These are phyloP conservation scores for Eutrema salsugineum DNA, from an alignment of 441 rosid species.

Conservation along the genomic window DNA sequence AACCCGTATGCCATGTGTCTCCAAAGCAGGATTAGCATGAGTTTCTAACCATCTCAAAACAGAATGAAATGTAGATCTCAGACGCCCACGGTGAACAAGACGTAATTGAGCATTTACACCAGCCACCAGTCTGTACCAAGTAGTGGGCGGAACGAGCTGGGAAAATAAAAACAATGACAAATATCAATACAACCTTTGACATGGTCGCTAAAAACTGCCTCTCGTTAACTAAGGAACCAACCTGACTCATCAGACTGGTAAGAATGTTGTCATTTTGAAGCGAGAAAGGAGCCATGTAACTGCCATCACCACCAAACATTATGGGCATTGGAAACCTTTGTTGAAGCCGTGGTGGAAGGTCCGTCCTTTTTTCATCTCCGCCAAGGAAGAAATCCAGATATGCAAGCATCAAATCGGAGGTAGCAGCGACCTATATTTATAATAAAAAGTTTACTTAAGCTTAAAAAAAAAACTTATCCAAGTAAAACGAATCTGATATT, in stretches of 20 bases:
- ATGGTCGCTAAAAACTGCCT: slow-evolving; percentile 22
- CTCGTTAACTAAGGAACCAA: slow-evolving; percentile 30
- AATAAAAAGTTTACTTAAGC: neutral
- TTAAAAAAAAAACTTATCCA: neutral
- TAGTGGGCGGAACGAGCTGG: slow-evolving; percentile 87
- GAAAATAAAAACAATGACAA: slow-evolving; percentile 16
- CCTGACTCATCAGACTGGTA: slow-evolving; percentile 96
- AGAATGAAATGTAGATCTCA: slow-evolving; percentile 65
- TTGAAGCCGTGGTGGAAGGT: slow-evolving; percentile 85
- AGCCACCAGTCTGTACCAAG: slow-evolving; percentile 94
- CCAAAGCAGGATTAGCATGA: slow-evolving; percentile 90
- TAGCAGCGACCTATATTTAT: slow-evolving; percentile 78
- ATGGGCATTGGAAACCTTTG: slow-evolving; percentile 88
- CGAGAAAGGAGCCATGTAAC: slow-evolving; percentile 96
- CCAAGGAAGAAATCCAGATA: slow-evolving; percentile 99
- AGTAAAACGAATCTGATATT: neutral
- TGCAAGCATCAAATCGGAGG: slow-evolving; percentile 94
- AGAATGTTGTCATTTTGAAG: slow-evolving; percentile 94
- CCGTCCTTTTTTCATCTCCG: slow-evolving; percentile 97
- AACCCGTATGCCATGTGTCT: slow-evolving; percentile 58
- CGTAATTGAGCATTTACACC: slow-evolving; percentile 98
- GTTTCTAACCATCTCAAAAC: slow-evolving; percentile 90
- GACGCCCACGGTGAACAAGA: slow-evolving; percentile 81
- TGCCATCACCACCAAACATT: slow-evolving; percentile 98
- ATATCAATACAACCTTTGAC: slow-evolving; percentile 18